Evolutionary conservation across 1,139 yeast genomes (phyloP), one percentile per base, ranked within the genome.

Genomic region (Zhuliangozyma parablackwelliae): DNA sequence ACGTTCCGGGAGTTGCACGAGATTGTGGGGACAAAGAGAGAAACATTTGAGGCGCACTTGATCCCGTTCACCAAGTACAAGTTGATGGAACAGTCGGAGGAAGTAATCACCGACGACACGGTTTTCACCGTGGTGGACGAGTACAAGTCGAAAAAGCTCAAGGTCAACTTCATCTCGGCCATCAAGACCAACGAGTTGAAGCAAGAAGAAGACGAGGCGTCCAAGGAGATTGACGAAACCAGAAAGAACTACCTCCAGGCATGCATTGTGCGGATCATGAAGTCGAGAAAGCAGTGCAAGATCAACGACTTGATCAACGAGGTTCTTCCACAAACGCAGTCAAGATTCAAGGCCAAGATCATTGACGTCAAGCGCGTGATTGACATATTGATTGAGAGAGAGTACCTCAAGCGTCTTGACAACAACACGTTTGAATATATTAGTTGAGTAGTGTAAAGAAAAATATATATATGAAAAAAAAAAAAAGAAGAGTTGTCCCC

Each of bases 251-350:
- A 82, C 63, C 72, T 92, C 52, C 87, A 89, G 55, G 96, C 97
- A 2, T 86, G 95, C 53, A 88, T 92, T 62, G 98, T 92, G 32
- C 78, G 98, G 53, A 87, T 92, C 53, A 92, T 92, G 97, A 92
- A 92, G 66, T 90, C 96, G 1, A 77, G 97, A 54, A 85, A 89
- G 60, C 73, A 72, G 35, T 70, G 88, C 50, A 78, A 80, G 45
- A 97, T 89, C 56, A 84, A 83, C 35, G 82, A 82, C 37, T 72
- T 92, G 53, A 81, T 90, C 36, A 88, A 85, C 50, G 97, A 92
- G 59, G 94, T 92, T 29, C 81, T 88, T 49, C 85, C 88, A 38
- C 96, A 89, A 58, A 79, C 96, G 6, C 81, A 80, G 53, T 79
- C 83, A 42, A 73, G 97, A 51, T 92, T 92, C 69, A 78, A 76